phyloP scores from a whole-genome alignment of 768 basidiomycete species.

The Panaeolus cyanescens region DNA sequence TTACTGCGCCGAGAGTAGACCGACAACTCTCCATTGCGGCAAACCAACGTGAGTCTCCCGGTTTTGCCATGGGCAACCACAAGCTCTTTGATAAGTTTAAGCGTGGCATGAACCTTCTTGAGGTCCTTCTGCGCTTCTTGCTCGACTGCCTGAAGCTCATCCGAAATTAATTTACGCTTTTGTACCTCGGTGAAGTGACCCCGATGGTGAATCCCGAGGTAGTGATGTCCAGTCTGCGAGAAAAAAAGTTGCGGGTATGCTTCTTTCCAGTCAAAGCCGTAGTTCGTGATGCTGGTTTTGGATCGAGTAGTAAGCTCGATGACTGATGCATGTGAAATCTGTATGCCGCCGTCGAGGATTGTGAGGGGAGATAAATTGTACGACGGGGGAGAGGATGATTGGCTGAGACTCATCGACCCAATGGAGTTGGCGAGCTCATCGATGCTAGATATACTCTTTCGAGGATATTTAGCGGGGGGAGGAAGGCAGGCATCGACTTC shows the following conservation, averaged over 20 bases:
- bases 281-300: conserved; percentile 20
- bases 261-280: conserved; percentile 55
- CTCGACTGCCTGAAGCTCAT: conserved; percentile 34
- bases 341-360: conserved; percentile 31
- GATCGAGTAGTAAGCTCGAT: conserved; percentile 51
- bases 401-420: conserved; percentile 29
- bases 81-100: conserved; percentile 46
- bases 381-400: conserved; percentile 13
- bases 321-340: conserved; percentile 43
- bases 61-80: conserved; percentile 54
- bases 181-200: conserved; percentile 54
- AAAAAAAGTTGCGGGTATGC: conserved; percentile 68
- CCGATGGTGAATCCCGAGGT: conserved; percentile 56
- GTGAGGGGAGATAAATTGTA: conserved; percentile 16
- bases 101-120: conserved; percentile 39
- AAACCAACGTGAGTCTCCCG: conserved; percentile 59
- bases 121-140: conserved; percentile 33
- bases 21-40: conserved; percentile 41
- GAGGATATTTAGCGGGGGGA: conserved; percentile 23
- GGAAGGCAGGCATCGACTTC: conserved; percentile 54
- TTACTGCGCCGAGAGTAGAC: conserved; percentile 50
- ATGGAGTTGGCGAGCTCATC: conserved; percentile 39
- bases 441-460: conserved; percentile 26
- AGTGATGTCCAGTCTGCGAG: conserved; percentile 65
- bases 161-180: conserved; percentile 44